phyloP scores from a whole-genome alignment of 2,329 filamentous ascomycete species.

The Periconia macrospinosa region DNA sequence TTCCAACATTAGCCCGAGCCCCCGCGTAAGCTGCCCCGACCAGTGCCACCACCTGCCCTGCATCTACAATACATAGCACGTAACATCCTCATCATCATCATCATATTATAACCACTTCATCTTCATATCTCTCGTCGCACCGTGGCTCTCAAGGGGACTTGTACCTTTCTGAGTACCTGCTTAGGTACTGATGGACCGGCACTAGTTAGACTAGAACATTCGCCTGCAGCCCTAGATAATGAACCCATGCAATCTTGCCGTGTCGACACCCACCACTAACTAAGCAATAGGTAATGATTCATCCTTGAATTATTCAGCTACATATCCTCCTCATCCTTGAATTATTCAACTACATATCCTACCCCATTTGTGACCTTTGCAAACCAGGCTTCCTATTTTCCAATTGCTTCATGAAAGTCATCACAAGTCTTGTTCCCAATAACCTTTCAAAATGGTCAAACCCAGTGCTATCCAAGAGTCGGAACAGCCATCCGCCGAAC shows the following conservation, averaged over 20 bases:
- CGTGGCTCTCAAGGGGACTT: too few relatives aligned
- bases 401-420: neutral
- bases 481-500: conserved; percentile 2
- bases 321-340: neutral
- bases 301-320: neutral
- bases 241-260: neutral
- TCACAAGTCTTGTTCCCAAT: neutral
- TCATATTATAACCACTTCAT: too few relatives aligned
- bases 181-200: neutral
- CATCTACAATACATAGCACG: too few relatives aligned
- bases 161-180: too few relatives aligned
- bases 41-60: too few relatives aligned
- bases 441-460: conserved; percentile 4
- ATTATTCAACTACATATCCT: too few relatives aligned
- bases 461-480: conserved; percentile 2
- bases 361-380: conserved; percentile 24
- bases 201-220: neutral
- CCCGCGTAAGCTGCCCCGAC: too few relatives aligned
- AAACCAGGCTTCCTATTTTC: conserved; percentile 15
- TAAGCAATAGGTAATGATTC: neutral
- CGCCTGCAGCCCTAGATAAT: neutral
- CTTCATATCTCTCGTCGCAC: too few relatives aligned
- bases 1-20: too few relatives aligned
- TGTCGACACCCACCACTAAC: neutral
- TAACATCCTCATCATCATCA: too few relatives aligned